Base-by-base conservation (phyloP, 2,329 filamentous ascomycete genomes). In the Celoporthe dispersa region DNA sequence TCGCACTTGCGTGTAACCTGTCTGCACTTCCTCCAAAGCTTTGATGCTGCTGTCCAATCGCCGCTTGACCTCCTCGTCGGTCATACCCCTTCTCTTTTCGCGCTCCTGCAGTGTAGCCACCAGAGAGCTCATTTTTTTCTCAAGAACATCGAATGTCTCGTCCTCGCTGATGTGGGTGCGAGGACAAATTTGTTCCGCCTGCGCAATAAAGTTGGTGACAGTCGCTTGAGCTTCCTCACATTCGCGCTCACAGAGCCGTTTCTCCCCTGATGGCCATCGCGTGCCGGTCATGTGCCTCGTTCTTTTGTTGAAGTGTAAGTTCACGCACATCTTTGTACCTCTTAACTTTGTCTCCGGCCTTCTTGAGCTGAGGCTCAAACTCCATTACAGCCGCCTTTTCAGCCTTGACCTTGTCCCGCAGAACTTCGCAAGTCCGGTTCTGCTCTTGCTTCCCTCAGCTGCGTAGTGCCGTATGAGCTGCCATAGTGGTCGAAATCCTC, bases 111-210 rank as follows among this genome's bases (percentile, higher is more conserved):
- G 80, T 75, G 88, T 87, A 65, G 80, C 81, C 72, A 85, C 82
- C 28, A 91, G 19, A 59, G 71, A 67, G 25, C 83, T 79, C n/a
- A 94, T 80, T 75, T 88, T 87, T 67, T 80, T 82, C 73, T 86
- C 82, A 28, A 91, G 83, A 68, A 84, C 89, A 16, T 81, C 77
- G 57, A 85, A 78, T 0, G 89, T 93, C 76, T 93, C 90, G 6
- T 87, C 88, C 67, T 88, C 85, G 5, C 89, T 86, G 48, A 94
- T 85, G 51, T 85, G 79, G 66, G 92, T 88, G 41, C 92, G 86
- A 35, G 82, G 79, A 39, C 84, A 87, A 57, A 91, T 81, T 14
- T 80, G 72, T 44, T 79, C 80, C 25, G 92, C 92, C 73, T 89
- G 81, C 53, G 79, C 77, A 19, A 77, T 87, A 74, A 87, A 91